phyloP scores from a whole-genome alignment of 495 filamentous ascomycete genomes.

The Apiosordaria backusii region DNA sequence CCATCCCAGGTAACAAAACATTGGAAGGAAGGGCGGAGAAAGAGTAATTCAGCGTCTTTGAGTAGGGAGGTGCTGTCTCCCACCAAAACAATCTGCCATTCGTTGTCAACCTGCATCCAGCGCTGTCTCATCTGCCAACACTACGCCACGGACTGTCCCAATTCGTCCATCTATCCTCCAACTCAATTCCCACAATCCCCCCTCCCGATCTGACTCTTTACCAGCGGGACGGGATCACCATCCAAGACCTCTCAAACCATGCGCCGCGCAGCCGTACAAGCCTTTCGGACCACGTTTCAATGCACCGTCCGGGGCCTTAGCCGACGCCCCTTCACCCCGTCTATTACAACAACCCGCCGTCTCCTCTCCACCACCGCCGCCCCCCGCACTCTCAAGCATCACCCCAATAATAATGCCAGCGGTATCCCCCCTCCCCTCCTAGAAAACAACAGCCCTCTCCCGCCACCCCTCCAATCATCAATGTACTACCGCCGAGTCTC shows the following conservation, averaged over 20 bases:
- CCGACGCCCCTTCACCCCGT: conserved; percentile 27
- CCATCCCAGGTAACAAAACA: neutral
- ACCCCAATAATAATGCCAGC: neutral
- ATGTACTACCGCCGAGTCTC: conserved; percentile 49
- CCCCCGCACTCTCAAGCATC: conserved; percentile 15
- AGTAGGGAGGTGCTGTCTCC: neutral
- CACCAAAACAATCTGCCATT: neutral
- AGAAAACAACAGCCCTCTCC: conserved; percentile 19
- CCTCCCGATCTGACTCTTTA: neutral
- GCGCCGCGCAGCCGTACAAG: conserved; percentile 46
- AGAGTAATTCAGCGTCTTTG: neutral
- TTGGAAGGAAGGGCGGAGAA: neutral
- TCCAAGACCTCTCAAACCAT: conserved; percentile 25
- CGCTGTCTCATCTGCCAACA: neutral
- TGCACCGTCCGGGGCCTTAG: conserved; percentile 40
- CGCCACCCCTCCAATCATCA: conserved; percentile 45
- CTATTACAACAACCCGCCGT: conserved; percentile 15
- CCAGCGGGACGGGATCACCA: neutral
- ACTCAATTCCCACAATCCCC: neutral
- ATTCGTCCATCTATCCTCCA: neutral
- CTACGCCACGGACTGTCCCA: neutral
- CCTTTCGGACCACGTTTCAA: conserved; percentile 44
- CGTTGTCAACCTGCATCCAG: neutral
- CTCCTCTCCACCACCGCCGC: conserved; percentile 17
- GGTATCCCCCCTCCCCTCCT: conserved; percentile 18